These are phyloP conservation scores for Xylaria sp. DNA, from an alignment of 2,329 filamentous ascomycete species.

Conservation along the genomic window DNA sequence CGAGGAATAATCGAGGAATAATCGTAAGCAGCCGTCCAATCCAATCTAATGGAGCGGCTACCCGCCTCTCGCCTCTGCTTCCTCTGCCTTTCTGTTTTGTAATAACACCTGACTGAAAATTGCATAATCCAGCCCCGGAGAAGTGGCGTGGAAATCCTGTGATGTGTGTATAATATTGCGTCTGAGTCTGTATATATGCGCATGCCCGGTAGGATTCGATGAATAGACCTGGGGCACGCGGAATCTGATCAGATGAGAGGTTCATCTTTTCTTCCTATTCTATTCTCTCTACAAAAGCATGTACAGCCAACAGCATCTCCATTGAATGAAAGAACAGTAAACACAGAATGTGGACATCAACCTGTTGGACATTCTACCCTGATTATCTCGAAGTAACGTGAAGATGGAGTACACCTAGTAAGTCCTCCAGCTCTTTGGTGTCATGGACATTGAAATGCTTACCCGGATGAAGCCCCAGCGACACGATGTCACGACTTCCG, in stretches of 20 bases:
- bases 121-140: not conserved
- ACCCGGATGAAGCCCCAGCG: not conserved
- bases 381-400: not conserved
- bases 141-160: not conserved
- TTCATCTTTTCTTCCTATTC: not conserved
- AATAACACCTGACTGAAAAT: not conserved
- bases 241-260: not conserved
- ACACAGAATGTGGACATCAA: not conserved
- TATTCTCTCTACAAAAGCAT: not conserved
- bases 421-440: not conserved
- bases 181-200: not conserved
- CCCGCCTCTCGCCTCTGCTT: not conserved
- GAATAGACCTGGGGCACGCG: not conserved
- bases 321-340: not conserved
- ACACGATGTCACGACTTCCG: not conserved
- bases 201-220: not conserved
- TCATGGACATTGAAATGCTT: not conserved
- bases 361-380: not conserved
- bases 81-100: not conserved
- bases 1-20: conserved; percentile 9
- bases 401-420: not conserved
- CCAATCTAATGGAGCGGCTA: not conserved
- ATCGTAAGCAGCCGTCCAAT: not conserved
- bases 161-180: not conserved
- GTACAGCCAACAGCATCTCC: not conserved